These are phyloP conservation scores for Ceratobasidium sp. DNA, from an alignment of 1,284 basidiomycete genomes.

Conservation along the genomic window DNA sequence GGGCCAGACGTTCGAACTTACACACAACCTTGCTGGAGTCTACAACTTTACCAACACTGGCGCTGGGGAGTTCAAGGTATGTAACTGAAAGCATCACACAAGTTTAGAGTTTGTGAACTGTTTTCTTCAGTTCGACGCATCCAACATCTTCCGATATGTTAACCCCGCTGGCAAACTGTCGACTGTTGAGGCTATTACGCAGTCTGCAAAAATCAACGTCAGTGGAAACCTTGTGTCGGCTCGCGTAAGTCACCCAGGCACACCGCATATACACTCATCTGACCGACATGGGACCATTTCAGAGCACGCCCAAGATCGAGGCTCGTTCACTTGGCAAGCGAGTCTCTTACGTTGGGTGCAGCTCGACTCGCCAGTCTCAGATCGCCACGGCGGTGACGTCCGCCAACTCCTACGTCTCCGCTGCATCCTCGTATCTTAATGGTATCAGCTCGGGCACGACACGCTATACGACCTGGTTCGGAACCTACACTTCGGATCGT, in stretches of 20 bases:
- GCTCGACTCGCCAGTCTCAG: constrained; percentile 18
- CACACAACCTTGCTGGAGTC: constrained; percentile 42
- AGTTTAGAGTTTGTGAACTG: not conserved
- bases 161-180: constrained; percentile 36
- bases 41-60: constrained; percentile 46
- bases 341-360: constrained; percentile 36
- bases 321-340: constrained; percentile 43
- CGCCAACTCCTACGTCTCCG: constrained; percentile 38
- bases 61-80: constrained; percentile 44
- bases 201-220: constrained; percentile 28
- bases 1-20: constrained; percentile 41
- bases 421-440: constrained; percentile 19
- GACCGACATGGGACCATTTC: not conserved
- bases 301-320: constrained; percentile 38
- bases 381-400: constrained; percentile 40
- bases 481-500: constrained; percentile 25
- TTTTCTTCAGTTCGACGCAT: constrained; percentile 28
- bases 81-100: not conserved
- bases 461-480: constrained; percentile 48
- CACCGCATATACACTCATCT: not conserved
- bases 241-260: constrained; percentile 29
- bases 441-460: constrained; percentile 24
- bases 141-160: constrained; percentile 44
- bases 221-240: constrained; percentile 35
- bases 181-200: constrained; percentile 36